phyloP scores from a whole-genome alignment of 345 rosid species.

The Eucalyptus tenuipes region DNA sequence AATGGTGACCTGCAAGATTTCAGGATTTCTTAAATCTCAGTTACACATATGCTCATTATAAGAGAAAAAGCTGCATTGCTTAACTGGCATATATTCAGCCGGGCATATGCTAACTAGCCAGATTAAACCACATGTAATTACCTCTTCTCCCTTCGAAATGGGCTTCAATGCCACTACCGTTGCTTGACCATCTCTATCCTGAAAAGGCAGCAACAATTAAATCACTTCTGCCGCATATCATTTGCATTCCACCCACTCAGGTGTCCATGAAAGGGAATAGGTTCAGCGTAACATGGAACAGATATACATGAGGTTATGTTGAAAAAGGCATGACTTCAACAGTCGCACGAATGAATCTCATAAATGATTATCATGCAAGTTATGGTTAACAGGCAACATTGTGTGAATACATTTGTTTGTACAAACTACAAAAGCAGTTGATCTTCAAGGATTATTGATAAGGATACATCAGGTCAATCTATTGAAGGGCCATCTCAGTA shows the following conservation, averaged over 20 bases:
- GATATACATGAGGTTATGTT: no score
- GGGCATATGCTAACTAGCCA: neutral
- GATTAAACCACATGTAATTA: neutral
- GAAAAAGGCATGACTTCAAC: no score
- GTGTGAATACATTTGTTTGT: neutral
- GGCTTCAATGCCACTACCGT: conserved; percentile 43
- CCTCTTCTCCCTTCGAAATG: conserved; percentile 75
- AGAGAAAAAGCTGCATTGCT: neutral
- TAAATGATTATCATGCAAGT: neutral
- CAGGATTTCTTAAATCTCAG: neutral
- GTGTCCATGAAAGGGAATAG: neutral
- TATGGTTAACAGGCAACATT: neutral
- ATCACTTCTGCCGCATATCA: neutral
- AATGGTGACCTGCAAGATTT: conserved; percentile 45
- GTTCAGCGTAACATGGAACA: neutral
- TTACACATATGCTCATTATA: neutral
- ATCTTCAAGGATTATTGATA: neutral
- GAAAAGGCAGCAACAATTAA: neutral
- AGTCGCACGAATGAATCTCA: no score
- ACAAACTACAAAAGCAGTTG: neutral
- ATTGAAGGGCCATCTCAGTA: neutral
- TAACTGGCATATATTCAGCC: neutral
- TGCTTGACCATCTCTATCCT: conserved; percentile 90
- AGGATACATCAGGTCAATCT: neutral
- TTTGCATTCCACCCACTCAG: neutral